Conservation (phyloP, 345 rosid species). For the Citrus australasica region DNA sequence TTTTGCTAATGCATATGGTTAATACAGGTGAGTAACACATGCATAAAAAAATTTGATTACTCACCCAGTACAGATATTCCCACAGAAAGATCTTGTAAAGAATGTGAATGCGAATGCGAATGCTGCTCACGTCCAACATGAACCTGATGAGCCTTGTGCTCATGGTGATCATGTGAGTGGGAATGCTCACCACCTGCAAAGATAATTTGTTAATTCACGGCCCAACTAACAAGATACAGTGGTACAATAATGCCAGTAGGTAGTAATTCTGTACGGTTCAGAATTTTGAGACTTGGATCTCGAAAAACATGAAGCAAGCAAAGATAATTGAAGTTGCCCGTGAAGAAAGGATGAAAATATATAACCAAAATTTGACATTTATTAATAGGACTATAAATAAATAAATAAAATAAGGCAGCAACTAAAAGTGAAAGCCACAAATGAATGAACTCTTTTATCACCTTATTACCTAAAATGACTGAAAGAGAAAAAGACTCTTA, state of each 20-base stretch:
- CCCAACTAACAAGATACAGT: constrained; percentile 2
- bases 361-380: neutral
- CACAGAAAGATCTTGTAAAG: constrained; percentile 79
- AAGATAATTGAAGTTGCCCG: neutral
- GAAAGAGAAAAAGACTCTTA: neutral
- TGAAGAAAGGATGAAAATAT: neutral
- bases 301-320: neutral
- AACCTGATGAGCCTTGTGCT: constrained; percentile 42
- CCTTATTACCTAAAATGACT: neutral
- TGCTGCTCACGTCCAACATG: constrained; percentile 48
- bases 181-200: constrained; percentile 80
- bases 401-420: neutral
- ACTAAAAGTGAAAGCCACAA: neutral
- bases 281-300: neutral
- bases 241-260: neutral
- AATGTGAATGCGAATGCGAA: constrained; percentile 57
- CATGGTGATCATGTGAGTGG: constrained; percentile 63
- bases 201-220: constrained; percentile 4
- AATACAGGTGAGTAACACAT: neutral
- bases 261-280: neutral
- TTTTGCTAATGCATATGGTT: neutral
- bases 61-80: constrained; percentile 85
- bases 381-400: neutral
- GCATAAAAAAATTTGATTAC: constrained; percentile 12
- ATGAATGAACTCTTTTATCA: neutral